Percentiles rank a stretch among this genome's conserved stretches.
Evolutionary conservation across 768 basidiomycete genomes (phyloP).

Genomic region (Tulasnella sp.): DNA sequence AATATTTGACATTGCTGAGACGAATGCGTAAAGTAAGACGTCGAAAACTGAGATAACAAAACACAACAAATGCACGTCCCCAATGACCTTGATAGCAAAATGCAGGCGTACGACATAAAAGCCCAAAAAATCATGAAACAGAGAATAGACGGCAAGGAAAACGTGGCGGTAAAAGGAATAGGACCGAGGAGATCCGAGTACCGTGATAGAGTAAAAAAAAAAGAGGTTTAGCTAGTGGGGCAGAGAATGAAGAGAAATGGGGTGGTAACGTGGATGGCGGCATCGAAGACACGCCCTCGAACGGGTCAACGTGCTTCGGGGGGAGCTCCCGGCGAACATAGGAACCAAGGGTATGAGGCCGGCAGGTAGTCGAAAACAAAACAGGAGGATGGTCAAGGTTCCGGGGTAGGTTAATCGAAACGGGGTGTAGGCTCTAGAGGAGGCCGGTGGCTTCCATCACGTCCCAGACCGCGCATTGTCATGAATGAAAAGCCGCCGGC

Average conservation of each 20-base stretch:
- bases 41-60: background rate
- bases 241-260: background rate
- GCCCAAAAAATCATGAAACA: background rate
- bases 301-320: background rate
- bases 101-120: background rate
- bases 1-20: background rate
- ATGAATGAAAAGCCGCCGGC: slow-evolving; percentile 17
- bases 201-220: background rate
- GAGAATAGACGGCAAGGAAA: background rate
- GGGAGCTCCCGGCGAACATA: slow-evolving; percentile 1
- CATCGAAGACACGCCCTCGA: background rate
- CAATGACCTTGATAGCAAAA: background rate
- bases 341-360: background rate
- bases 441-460: background rate
- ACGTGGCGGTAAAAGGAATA: background rate
- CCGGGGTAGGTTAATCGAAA: background rate
- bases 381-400: background rate
- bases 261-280: slow-evolving; percentile 4
- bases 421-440: background rate
- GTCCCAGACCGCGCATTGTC: background rate
- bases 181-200: background rate
- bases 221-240: background rate
- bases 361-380: background rate
- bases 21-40: background rate
- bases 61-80: background rate